Percentiles rank a stretch among this genome's conserved stretches.
phyloP scores from a whole-genome alignment of 148 eudicot genomes.

The Beta vulgaris region DNA sequence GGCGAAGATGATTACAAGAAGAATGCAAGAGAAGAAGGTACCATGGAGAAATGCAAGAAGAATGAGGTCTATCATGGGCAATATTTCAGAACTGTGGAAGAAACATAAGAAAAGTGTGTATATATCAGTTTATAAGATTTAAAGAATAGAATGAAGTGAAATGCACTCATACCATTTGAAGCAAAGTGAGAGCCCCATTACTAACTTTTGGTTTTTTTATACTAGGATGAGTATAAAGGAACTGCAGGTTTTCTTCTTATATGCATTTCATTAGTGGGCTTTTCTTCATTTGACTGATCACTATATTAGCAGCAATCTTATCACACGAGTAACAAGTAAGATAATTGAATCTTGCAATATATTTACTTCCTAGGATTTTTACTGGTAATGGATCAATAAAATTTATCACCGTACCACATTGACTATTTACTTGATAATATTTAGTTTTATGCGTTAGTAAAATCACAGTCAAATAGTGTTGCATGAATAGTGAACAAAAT shows the following conservation, averaged over 20 bases:
- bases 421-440: too few relatives aligned
- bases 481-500: too few relatives aligned
- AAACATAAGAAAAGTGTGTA: neutral
- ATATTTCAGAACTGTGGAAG: neutral
- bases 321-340: neutral
- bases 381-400: too few relatives aligned
- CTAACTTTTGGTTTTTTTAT: constrained; percentile 17
- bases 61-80: constrained; percentile 47
- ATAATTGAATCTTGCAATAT: too few relatives aligned
- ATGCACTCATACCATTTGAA: constrained; percentile 33
- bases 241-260: constrained; percentile 19
- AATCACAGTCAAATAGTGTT: too few relatives aligned
- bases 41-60: constrained; percentile 55
- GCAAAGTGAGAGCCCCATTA: neutral
- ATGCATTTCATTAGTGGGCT: neutral
- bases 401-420: too few relatives aligned
- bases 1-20: constrained; percentile 36
- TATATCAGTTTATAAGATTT: neutral
- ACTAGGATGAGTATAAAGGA: constrained; percentile 27
- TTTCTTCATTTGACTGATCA: neutral
- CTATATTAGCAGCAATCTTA: neutral
- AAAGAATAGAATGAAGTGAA: constrained; percentile 46
- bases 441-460: too few relatives aligned
- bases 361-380: too few relatives aligned
- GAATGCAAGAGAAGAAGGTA: constrained; percentile 42